A percentile compares a stretch with the other conserved stretches of the same genome.
phyloP scores from a whole-genome alignment of 2,329 filamentous ascomycete genomes.

The Aspergillus persii region DNA sequence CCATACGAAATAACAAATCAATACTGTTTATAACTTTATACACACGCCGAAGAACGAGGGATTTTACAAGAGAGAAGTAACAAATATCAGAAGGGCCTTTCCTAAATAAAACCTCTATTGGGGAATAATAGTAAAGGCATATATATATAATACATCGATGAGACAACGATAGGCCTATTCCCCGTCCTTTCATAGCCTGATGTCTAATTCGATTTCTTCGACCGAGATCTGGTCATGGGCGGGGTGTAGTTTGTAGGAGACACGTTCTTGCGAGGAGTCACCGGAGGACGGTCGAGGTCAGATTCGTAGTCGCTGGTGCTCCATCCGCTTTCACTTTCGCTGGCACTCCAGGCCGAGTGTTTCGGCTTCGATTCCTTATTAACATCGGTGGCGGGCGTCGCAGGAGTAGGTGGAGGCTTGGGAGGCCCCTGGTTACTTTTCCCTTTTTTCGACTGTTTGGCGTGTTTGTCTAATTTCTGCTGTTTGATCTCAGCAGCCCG shows the following conservation, averaged over 20 bases:
- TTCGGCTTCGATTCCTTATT: background rate
- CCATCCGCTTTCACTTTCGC: constrained; percentile 39
- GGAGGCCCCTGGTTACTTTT: background rate
- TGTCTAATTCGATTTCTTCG: background rate
- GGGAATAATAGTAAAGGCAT: background rate
- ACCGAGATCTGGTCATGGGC: background rate
- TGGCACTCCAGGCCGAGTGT: constrained; percentile 33
- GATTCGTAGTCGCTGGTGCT: constrained; percentile 23
- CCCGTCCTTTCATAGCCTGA: background rate
- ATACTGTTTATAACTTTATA: background rate
- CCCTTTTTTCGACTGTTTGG: constrained; percentile 19
- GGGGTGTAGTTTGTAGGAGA: background rate
- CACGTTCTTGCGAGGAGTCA: background rate
- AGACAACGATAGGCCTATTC: background rate
- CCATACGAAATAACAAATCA: background rate
- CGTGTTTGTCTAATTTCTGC: constrained; percentile 24
- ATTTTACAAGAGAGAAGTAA: background rate
- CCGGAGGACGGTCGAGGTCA: background rate
- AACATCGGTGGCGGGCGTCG: background rate
- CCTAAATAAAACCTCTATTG: background rate
- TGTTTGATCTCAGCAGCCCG: constrained; percentile 21
- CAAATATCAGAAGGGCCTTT: background rate
- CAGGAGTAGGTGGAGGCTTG: background rate
- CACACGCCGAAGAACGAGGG: background rate
- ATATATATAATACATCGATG: too few species aligned